Conservation (phyloP, 2,329 filamentous ascomycete species). For the Hypoxylon sp. region DNA sequence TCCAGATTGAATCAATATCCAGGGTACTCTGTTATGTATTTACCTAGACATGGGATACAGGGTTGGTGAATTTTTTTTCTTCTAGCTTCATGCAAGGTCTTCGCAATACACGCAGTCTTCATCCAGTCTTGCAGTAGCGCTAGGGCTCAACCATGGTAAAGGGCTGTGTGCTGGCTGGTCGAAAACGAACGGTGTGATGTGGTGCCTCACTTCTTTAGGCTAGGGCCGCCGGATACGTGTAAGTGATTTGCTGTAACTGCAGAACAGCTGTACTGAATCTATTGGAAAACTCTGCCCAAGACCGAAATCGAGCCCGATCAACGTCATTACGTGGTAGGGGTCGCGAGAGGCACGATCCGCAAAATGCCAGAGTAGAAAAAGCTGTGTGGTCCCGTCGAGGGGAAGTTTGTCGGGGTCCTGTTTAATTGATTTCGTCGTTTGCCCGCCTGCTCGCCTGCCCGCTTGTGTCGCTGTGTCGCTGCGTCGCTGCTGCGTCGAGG, state of each 20-base stretch:
- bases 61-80: not conserved
- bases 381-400: constrained; percentile 4
- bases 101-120: constrained; percentile 13
- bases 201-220: constrained; percentile 33
- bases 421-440: not conserved
- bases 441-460: not conserved
- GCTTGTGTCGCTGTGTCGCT: too few species aligned
- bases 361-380: constrained; percentile 18
- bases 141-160: constrained; percentile 27
- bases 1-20: constrained; percentile 1
- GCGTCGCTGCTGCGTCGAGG: not conserved
- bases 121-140: constrained; percentile 30
- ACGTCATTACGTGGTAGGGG: constrained; percentile 28
- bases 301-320: constrained; percentile 25
- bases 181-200: constrained; percentile 14
- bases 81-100: constrained; percentile 30
- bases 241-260: constrained; percentile 32
- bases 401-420: constrained; percentile 3
- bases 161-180: constrained; percentile 18
- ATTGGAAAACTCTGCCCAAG: constrained; percentile 35
- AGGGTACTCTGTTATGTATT: constrained; percentile 12
- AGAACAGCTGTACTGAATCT: constrained; percentile 33
- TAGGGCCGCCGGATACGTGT: constrained; percentile 31
- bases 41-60: constrained; percentile 13
- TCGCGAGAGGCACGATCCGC: not conserved